Conservation (phyloP, 306 rosid genomes). For the Cicer pinnatifidum region DNA sequence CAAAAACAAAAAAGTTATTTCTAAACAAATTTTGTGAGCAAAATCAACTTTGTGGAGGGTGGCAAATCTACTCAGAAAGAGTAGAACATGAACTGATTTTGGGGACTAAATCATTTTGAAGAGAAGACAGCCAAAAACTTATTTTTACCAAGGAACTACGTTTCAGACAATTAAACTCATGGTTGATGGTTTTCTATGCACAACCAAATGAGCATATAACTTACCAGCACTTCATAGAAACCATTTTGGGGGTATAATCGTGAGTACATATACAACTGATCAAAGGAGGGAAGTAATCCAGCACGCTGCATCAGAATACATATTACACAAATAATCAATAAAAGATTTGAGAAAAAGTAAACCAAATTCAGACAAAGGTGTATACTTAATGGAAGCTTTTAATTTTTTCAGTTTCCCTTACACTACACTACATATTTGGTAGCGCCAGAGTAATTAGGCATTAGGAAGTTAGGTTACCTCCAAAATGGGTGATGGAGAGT, state of each 20-base stretch:
- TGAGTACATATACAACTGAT: slow-evolving; percentile 79
- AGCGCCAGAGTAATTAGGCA: slow-evolving; percentile 16
- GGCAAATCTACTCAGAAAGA: neutral
- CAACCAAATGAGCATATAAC: slow-evolving; percentile 30
- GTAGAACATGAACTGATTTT: neutral
- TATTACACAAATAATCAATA: slow-evolving; percentile 46
- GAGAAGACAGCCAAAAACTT: neutral
- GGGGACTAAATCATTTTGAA: slow-evolving; percentile 11
- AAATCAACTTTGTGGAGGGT: neutral
- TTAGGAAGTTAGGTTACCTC: slow-evolving; percentile 57
- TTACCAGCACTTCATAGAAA: slow-evolving; percentile 71
- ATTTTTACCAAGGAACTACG: neutral
- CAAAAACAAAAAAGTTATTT: slow-evolving; percentile 3
- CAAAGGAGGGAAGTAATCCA: slow-evolving; percentile 85
- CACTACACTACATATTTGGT: slow-evolving; percentile 5
- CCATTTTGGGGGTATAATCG: slow-evolving; percentile 62
- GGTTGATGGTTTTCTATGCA: neutral
- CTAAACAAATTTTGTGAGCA: neutral
- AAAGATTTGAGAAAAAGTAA: slow-evolving; percentile 23
- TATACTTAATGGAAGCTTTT: slow-evolving; percentile 27
- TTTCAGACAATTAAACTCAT: neutral
- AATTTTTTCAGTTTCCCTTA: slow-evolving; percentile 1
- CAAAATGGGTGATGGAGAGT: slow-evolving; percentile 73
- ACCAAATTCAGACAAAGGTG: slow-evolving; percentile 27
- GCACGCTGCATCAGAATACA: slow-evolving; percentile 67